A percentile compares a stretch with the other conserved stretches of the same genome.
These are phyloP conservation scores for Entoloma clypeatum DNA, from an alignment of 1,284 basidiomycete species.

Conservation along the genomic window DNA sequence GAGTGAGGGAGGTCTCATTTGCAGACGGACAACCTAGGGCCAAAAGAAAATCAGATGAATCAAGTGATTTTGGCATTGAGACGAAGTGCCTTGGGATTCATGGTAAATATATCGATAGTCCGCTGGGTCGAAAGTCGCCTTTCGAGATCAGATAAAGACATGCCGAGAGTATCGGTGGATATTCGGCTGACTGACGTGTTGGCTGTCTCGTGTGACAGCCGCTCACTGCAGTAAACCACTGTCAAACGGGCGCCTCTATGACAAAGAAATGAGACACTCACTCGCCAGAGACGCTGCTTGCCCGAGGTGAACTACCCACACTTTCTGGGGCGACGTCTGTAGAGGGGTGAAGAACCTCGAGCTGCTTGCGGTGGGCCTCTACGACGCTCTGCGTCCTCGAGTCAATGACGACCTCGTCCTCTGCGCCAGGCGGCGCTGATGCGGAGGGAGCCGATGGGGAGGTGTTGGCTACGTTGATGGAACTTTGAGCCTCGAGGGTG, in stretches of 20 bases:
- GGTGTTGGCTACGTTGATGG: conserved; percentile 41
- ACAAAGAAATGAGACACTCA: conserved; percentile 30
- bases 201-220: conserved; percentile 57
- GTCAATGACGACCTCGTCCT: conserved; percentile 54
- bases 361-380: conserved; percentile 17
- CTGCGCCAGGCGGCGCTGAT: conserved; percentile 23
- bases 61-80: background rate
- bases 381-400: conserved; percentile 37
- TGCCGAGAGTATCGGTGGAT: conserved; percentile 47
- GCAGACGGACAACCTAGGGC: conserved; percentile 79
- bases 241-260: conserved; percentile 1
- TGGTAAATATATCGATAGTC: conserved; percentile 93
- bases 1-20: conserved; percentile 81
- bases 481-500: conserved; percentile 60
- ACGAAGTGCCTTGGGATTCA: conserved; percentile 83
- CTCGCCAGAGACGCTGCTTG: conserved; percentile 53
- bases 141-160: conserved; percentile 78
- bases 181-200: conserved; percentile 50
- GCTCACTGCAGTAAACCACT: conserved; percentile 37
- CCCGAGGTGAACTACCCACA: conserved; percentile 46
- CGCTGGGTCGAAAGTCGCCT: conserved; percentile 72
- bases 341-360: conserved; percentile 13
- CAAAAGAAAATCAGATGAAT: conserved; percentile 16
- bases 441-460: too few species aligned
- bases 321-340: conserved; percentile 35